Evolutionary conservation across 164 flowering plant genomes (phyloP).

Genomic region (Vitis riparia): DNA sequence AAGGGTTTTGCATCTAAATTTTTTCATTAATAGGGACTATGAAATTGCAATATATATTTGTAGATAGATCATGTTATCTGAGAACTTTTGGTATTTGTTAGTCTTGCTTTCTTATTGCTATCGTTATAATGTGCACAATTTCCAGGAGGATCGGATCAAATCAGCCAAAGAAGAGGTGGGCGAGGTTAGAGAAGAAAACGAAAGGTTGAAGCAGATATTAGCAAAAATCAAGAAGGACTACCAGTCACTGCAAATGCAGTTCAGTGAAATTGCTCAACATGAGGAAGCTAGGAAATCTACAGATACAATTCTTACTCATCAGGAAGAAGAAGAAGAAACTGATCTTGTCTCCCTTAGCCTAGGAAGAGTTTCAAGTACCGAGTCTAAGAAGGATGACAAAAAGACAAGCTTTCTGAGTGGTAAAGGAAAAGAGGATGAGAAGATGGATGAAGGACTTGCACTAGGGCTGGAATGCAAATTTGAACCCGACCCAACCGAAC

Average conservation of each 20-base stretch:
- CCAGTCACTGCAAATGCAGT: slow-evolving; percentile 47
- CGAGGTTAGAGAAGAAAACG: slow-evolving; percentile 59
- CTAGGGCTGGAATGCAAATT: slow-evolving; percentile 40
- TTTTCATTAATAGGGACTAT: neutral
- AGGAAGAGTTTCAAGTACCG: slow-evolving; percentile 31
- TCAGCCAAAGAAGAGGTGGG: slow-evolving; percentile 54
- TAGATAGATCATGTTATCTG: neutral
- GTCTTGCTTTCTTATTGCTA: too few relatives aligned
- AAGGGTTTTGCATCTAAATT: neutral
- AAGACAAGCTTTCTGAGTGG: slow-evolving; percentile 9
- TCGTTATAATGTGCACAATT: neutral
- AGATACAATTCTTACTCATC: slow-evolving; percentile 1
- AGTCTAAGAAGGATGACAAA: slow-evolving; percentile 31
- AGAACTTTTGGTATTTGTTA: neutral
- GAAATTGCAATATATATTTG: neutral
- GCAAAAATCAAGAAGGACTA: slow-evolving; percentile 46
- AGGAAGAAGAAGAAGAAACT: slow-evolving; percentile 36
- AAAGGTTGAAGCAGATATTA: slow-evolving; percentile 41
- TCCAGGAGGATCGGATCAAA: slow-evolving; percentile 40
- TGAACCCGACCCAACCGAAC: slow-evolving; percentile 16
- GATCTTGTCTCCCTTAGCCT: slow-evolving; percentile 57
- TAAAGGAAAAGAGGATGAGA: slow-evolving; percentile 20
- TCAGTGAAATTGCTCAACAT: slow-evolving; percentile 30
- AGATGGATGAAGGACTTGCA: slow-evolving; percentile 22
- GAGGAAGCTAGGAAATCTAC: slow-evolving; percentile 29